Conservation (phyloP, 2,329 filamentous ascomycete species). For the Claviceps sp. region DNA sequence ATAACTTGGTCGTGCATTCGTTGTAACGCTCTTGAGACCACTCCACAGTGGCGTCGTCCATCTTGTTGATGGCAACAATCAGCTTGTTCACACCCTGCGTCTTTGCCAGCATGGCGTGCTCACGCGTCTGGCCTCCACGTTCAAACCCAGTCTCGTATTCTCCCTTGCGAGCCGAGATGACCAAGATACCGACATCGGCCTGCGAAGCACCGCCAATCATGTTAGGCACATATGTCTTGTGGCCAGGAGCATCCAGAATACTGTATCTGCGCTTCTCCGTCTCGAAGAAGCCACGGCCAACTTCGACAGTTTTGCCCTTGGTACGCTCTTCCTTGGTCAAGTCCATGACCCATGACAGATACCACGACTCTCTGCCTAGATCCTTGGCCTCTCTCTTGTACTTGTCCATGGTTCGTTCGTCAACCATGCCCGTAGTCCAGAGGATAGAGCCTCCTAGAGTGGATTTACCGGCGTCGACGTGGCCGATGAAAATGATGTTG, state of each 20-base stretch:
- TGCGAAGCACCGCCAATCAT: constrained; percentile 96
- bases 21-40: constrained; percentile 90
- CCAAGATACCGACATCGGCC: constrained; percentile 85
- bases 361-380: constrained; percentile 93
- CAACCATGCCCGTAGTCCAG: constrained; percentile 96
- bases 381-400: constrained; percentile 97
- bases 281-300: constrained; percentile 91
- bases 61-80: constrained; percentile 93
- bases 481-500: constrained; percentile 95
- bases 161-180: constrained; percentile 92
- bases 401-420: constrained; percentile 95
- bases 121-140: constrained; percentile 86
- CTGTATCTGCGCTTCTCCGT: constrained; percentile 93
- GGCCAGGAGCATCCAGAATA: constrained; percentile 89
- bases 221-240: constrained; percentile 95
- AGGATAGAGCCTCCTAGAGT: constrained; percentile 89
- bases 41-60: constrained; percentile 93
- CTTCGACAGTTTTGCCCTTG: constrained; percentile 97
- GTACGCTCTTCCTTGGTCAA: constrained; percentile 90
- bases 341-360: constrained; percentile 96
- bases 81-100: constrained; percentile 98
- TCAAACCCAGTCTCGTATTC: constrained; percentile 99
- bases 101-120: constrained; percentile 96
- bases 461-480: constrained; percentile 97
- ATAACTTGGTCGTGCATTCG: constrained; percentile 83